These are phyloP conservation scores for Phytophthora pistaciae DNA, from an alignment of 352 stramenopile species.

Conservation along the genomic window DNA sequence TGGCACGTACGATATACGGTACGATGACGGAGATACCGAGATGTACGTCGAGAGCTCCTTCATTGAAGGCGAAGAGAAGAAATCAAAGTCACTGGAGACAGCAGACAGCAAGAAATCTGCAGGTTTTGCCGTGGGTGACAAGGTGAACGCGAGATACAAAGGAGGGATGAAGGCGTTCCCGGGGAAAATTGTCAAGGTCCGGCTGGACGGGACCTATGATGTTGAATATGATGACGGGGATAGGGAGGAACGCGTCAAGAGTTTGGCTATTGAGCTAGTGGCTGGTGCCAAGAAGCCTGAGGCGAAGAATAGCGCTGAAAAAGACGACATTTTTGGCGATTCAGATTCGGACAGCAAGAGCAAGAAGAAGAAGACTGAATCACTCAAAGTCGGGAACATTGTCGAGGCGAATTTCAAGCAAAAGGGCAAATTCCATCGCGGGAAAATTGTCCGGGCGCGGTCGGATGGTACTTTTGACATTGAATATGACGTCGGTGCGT, in stretches of 20 bases:
- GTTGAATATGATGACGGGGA: conserved; percentile 72
- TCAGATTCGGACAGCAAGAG: conserved; percentile 33
- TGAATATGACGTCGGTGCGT: conserved; percentile 45
- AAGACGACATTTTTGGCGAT: conserved; percentile 41
- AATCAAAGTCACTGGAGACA: not conserved
- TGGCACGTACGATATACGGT: conserved; percentile 76
- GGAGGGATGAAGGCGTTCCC: conserved; percentile 43
- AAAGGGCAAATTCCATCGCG: conserved; percentile 47
- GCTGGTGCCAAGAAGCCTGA: conserved; percentile 14
- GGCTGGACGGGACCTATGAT: conserved; percentile 69
- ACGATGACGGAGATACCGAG: conserved; percentile 68
- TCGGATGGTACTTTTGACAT: conserved; percentile 44
- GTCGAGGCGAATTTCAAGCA: conserved; percentile 50
- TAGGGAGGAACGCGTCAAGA: conserved; percentile 39
- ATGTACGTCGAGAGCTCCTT: conserved; percentile 32
- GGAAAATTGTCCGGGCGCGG: conserved; percentile 33
- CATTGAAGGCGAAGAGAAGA: conserved; percentile 26
- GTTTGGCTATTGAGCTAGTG: conserved; percentile 21
- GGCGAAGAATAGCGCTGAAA: conserved; percentile 19
- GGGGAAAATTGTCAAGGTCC: conserved; percentile 52
- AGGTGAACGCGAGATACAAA: conserved; percentile 53
- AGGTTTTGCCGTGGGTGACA: conserved; percentile 44
- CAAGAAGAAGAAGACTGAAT: conserved; percentile 7
- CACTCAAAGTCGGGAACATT: conserved; percentile 34
- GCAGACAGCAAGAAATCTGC: conserved; percentile 16